These are phyloP conservation scores for Neurospora sp. DNA, from an alignment of 495 filamentous ascomycete genomes.

Conservation along the genomic window DNA sequence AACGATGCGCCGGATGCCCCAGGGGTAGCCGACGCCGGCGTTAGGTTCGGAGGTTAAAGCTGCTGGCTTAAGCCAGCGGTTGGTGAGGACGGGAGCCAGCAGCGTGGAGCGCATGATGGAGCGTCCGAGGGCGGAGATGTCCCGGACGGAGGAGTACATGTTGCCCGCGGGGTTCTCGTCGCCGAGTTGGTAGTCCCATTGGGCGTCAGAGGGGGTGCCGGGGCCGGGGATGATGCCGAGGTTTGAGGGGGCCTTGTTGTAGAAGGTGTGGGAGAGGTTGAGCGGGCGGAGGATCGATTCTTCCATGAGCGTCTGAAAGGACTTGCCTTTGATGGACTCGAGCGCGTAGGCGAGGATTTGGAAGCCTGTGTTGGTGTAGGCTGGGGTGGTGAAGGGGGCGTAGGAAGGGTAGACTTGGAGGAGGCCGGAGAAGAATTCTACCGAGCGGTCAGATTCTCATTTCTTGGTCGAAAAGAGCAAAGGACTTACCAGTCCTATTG, in stretches of 20 bases:
- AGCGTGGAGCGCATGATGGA: constrained; percentile 43
- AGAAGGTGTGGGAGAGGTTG: constrained; percentile 31
- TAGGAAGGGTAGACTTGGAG: constrained; percentile 37
- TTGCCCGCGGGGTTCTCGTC: constrained; percentile 41
- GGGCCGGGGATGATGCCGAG: constrained; percentile 25
- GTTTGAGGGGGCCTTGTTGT: constrained; percentile 17
- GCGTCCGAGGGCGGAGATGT: constrained; percentile 43
- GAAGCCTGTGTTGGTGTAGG: constrained; percentile 48
- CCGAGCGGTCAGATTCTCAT: neutral
- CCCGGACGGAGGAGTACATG: constrained; percentile 43
- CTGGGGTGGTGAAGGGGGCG: constrained; percentile 35
- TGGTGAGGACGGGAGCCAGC: constrained; percentile 32
- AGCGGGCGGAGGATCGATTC: constrained; percentile 36
- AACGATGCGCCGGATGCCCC: constrained; percentile 41
- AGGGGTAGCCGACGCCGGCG: constrained; percentile 43
- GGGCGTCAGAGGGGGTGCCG: constrained; percentile 5
- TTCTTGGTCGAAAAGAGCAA: neutral
- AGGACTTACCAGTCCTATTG: constrained; percentile 23
- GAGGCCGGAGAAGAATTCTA: constrained; percentile 46
- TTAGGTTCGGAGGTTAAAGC: constrained; percentile 36
- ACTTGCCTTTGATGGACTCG: constrained; percentile 40
- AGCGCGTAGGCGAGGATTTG: constrained; percentile 44
- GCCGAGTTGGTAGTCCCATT: constrained; percentile 30
- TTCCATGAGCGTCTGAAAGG: constrained; percentile 34
- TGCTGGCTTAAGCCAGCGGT: constrained; percentile 48